phyloP scores from a whole-genome alignment of 2,329 filamentous ascomycete genomes.

The Albifimbria verrucaria region DNA sequence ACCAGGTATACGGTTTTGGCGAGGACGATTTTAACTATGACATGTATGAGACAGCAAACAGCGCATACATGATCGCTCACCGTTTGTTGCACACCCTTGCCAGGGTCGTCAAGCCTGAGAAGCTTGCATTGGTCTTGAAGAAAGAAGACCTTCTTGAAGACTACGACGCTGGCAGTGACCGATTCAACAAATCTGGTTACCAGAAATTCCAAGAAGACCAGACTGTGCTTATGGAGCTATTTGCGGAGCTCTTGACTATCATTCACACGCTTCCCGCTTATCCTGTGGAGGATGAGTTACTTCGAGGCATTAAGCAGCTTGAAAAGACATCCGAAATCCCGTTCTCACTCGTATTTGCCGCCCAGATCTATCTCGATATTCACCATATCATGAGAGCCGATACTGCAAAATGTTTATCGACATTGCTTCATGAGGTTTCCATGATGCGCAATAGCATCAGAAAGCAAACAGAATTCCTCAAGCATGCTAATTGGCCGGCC shows the following conservation, averaged over 20 bases:
- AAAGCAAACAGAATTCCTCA: conserved; percentile 25
- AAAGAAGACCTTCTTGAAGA: conserved; percentile 19
- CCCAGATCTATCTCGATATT: conserved; percentile 39
- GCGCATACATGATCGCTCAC: conserved; percentile 12
- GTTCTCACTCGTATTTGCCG: conserved; percentile 35
- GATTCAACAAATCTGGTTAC: conserved; percentile 16
- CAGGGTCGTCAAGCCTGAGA: conserved; percentile 5
- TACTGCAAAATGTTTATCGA: conserved; percentile 7
- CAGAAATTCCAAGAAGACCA: conserved; percentile 33
- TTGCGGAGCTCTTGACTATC: conserved; percentile 28
- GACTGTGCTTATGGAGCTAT: conserved; percentile 26
- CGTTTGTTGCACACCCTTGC: conserved; percentile 7
- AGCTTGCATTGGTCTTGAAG: conserved; percentile 16
- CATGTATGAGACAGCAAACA: conserved; percentile 22
- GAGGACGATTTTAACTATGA: conserved; percentile 18
- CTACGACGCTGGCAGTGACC: conserved; percentile 22
- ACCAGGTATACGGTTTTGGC: conserved; percentile 4
- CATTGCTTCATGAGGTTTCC: conserved; percentile 10
- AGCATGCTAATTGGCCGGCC: conserved; percentile 24
- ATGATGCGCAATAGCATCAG: conserved; percentile 16
- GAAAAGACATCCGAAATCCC: conserved; percentile 25
- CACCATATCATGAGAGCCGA: conserved; percentile 25
- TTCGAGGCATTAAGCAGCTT: conserved; percentile 29
- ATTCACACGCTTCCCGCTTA: conserved; percentile 15
- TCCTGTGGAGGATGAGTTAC: conserved; percentile 33